Percentiles rank a stretch among this genome's conserved stretches.
These are phyloP conservation scores for Aspergillus proliferans DNA, from an alignment of 2,329 filamentous ascomycete genomes.

Conservation along the genomic window DNA sequence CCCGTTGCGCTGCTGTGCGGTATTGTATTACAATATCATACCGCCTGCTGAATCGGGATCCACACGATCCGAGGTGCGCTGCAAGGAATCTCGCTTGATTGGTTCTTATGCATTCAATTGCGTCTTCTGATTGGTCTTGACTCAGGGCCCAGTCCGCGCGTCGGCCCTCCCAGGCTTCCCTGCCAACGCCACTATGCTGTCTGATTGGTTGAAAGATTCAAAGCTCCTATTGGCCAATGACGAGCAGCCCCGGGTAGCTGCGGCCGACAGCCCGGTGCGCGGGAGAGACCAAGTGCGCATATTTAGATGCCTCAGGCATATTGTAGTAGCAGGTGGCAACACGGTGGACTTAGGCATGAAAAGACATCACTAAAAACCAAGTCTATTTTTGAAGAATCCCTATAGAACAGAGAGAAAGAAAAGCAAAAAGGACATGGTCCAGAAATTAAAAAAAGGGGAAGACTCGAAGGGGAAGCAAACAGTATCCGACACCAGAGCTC, in stretches of 20 bases:
- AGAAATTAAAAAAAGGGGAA: conserved; percentile 6
- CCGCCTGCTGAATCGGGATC: conserved; percentile 4
- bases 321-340: not conserved
- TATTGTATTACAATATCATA: conserved; percentile 10
- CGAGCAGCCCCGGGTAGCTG: not conserved
- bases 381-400: not conserved
- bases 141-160: conserved; percentile 12
- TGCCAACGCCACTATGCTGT: conserved; percentile 2
- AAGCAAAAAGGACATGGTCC: not conserved
- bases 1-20: not conserved
- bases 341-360: not conserved
- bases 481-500: conserved; percentile 16
- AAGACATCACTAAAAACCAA: not conserved
- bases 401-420: not conserved
- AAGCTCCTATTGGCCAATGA: not conserved
- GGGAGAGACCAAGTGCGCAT: not conserved
- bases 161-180: conserved; percentile 10
- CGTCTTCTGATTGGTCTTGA: conserved; percentile 7
- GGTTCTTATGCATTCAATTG: not conserved
- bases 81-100: conserved; percentile 17
- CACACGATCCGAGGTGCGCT: conserved; percentile 13
- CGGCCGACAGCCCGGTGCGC: not conserved
- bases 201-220: conserved; percentile 8
- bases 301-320: not conserved
- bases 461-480: conserved; percentile 2